Base-by-base conservation (phyloP, 2,329 filamentous ascomycete species). In the Cucurbitaria berberidis region DNA sequence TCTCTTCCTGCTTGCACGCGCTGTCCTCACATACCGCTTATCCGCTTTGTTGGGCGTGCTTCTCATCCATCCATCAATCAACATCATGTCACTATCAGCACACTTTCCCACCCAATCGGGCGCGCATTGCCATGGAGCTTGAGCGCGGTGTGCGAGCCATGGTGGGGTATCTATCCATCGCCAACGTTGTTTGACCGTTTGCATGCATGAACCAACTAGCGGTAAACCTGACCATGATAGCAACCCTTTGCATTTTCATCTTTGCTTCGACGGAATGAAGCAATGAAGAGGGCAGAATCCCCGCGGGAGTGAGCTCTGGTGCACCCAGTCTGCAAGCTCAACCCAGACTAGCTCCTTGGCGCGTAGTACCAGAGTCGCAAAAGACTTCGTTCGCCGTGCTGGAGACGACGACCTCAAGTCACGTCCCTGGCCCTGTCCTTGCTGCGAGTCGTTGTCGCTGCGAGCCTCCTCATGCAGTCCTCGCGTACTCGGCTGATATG, bases 391-490 rank as follows among this genome's bases (percentile, higher is more conserved):
- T 13, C 36, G 19, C 15, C 27, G 43, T 32, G 46, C 51, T 11
- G 18, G 18, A 24, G 32, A 44, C 22, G 16, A 47, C 22, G 16
- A 47, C 43, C 32, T 40, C 42, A 21, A 15, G 40, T 39, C 15
- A 16, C 30, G 30, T 34, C 16, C 13, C 13, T 5, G 15, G 36
- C 36, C 36, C 19, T 22, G 19, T 13, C 5, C 19, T 11, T 26
- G 42, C 46, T 27, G 43, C 51, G 27, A 36, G 39, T 44, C 39
- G 48, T 44, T 51, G 39, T 36, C 35, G 19, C 49, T 41, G 52
- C 55, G n/a, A 42, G 51, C 51, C 52, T 63, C 56, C 52, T 44
- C 59, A 74, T 72, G 69, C 67, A 66, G 53, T 54, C 59, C 41
- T 57, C 59, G 43, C 60, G 50, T 41, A 39, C 52, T 27, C 62